A percentile compares a stretch with the other conserved stretches of the same genome.
Evolutionary conservation across 108 stramenopile species (phyloP).

Genomic region (Schizochytrium sp.): DNA sequence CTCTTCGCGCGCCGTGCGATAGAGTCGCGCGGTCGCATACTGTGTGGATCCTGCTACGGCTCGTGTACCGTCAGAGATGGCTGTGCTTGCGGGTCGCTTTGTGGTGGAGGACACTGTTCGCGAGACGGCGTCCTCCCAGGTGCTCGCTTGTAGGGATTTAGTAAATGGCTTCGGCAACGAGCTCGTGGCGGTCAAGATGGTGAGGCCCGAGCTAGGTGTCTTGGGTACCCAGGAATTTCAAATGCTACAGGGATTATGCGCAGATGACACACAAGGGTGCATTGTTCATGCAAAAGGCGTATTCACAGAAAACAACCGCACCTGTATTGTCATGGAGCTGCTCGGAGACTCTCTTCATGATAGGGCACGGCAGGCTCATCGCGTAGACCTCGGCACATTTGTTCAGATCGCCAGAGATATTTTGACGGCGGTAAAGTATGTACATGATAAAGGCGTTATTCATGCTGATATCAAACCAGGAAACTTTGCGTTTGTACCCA

Average conservation of each 20-base stretch:
- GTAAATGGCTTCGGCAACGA: neutral
- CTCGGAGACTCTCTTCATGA: conserved; percentile 49
- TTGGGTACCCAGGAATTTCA: conserved; percentile 15
- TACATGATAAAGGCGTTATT: neutral
- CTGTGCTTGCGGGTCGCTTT: neutral
- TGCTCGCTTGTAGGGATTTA: conserved; percentile 2
- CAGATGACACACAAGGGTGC: neutral
- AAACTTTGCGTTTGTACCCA: conserved; percentile 14
- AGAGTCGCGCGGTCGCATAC: too few species aligned
- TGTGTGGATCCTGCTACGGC: too few species aligned
- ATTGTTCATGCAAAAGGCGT: neutral
- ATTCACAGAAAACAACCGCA: neutral
- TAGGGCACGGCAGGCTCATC: neutral
- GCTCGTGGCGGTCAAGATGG: conserved; percentile 21
- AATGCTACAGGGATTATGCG: neutral
- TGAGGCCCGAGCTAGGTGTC: neutral
- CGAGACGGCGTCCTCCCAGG: conserved; percentile 50
- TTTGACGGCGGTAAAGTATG: neutral
- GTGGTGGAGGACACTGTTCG: neutral
- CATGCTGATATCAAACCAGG: conserved; percentile 48
- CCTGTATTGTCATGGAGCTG: conserved; percentile 56
- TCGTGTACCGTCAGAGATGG: neutral
- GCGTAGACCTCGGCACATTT: neutral
- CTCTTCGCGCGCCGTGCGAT: too few species aligned
- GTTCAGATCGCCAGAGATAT: conserved; percentile 25